phyloP scores from a whole-genome alignment of 176 grass and related monocot species.

The barley (Hordeum vulgare) region MorexV3_pseudomolecules_assembly NC_058523.1:302587195-302587694 shows the following conservation, averaged over 20 bases:
- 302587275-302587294: no score
- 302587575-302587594: background rate
- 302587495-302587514: background rate
- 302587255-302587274: no score
- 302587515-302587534: background rate
- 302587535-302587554: background rate
- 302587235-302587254: no score
- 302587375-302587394: background rate
- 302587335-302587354: no score
- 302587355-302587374: background rate
- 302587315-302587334: no score
- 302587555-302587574: no score
- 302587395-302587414: background rate
- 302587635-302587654: conserved; percentile 85
- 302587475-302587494: background rate
- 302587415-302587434: background rate
- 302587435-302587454: background rate
- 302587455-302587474: background rate
- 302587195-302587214: no score
- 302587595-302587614: conserved; percentile 74
- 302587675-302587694: conserved; percentile 82
- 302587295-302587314: no score
- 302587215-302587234: no score
- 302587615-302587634: conserved; percentile 90
- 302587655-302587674: conserved; percentile 82